Evolutionary conservation across 2,329 filamentous ascomycete genomes (phyloP), one percentile per base, ranked within the genome.

Genomic region (Clarireedia hainanense): DNA sequence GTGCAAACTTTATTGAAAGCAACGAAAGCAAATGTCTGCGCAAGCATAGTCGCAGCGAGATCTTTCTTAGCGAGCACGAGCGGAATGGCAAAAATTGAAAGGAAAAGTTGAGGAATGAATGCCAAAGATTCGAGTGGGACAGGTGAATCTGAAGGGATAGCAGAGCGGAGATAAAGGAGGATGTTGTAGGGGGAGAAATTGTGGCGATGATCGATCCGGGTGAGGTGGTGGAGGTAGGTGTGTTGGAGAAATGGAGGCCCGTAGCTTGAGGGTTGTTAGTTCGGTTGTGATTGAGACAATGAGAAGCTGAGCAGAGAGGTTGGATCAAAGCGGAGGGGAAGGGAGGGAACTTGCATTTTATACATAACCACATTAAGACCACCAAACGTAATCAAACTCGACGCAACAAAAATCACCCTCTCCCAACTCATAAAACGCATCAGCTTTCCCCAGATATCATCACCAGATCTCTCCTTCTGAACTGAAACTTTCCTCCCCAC

Each of bases 1-100:
- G 94, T 99, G 78, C 92, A 97, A 60, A 99, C 94, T 75, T 99
- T 99, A 75, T 99, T 99, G 65, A 97, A 97, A 0, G 91, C 86
- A 4, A 97, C 94, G 71, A 99, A 99, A 0, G 92, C 89, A 72
- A 96, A 96, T 0, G 94, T 97, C 73, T 99, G 94, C 4, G 89
- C 90, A 59, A 97, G 80, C 88, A 97, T 91, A 5, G 89, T 86
- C 0, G 84, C 81, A 0, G 91, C 79, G 0, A 99, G 79, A 65
- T 94, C 85, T 64, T 83, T 87, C 69, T 92, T 95, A 15, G 89
- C 89, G 20, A 96, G 74, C 1, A 79, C 77, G 2, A 96, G 68
- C 0, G 89, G 87, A 45, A 97, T 85, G 5, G 89, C 75, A 10
- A 95, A 64, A 12, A 88, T 84, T 0, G 89, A 89, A 14, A 99